phyloP scores from a whole-genome alignment of 768 basidiomycete genomes.

The Boletales sp. region DNA sequence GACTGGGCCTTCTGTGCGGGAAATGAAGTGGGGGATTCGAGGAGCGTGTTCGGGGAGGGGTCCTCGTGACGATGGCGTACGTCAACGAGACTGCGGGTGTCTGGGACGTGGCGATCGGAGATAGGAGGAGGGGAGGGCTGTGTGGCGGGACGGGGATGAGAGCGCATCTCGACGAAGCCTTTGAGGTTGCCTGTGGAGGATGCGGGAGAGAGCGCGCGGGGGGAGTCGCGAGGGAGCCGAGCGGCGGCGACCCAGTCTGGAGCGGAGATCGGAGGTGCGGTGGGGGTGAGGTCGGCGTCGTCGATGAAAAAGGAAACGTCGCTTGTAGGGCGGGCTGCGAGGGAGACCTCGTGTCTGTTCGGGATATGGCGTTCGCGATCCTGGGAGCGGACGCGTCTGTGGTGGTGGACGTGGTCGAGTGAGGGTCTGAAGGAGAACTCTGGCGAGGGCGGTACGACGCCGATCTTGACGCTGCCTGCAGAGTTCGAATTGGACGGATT shows the following conservation, averaged over 20 bases:
- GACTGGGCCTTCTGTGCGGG: conserved; percentile 10
- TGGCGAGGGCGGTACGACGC: conserved; percentile 30
- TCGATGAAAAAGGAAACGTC: conserved; percentile 18
- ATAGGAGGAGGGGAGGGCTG: conserved; percentile 30
- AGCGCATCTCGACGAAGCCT: conserved; percentile 23
- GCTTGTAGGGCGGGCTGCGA: conserved; percentile 28
- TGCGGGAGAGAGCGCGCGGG: conserved; percentile 28
- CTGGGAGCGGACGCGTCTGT: conserved; percentile 30
- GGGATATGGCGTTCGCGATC: conserved; percentile 26
- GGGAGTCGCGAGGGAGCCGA: conserved; percentile 9
- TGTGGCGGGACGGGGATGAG: conserved; percentile 8
- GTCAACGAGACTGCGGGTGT: conserved; percentile 2
- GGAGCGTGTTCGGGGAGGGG: conserved; percentile 2
- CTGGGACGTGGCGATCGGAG: conserved; percentile 9
- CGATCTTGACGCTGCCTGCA: conserved; percentile 32
- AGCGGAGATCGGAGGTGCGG: conserved; percentile 8
- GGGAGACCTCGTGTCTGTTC: conserved; percentile 31
- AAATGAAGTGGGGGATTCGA: conserved; percentile 22
- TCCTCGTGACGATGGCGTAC: conserved; percentile 23
- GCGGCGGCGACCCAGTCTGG: conserved; percentile 16
- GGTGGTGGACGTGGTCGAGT: conserved; percentile 22
- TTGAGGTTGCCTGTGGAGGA: conserved; percentile 31
- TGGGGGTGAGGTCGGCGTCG: conserved; percentile 29
- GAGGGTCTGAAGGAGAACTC: conserved; percentile 6
- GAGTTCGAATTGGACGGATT: too few species aligned